Evolutionary conservation across 2,329 filamentous ascomycete genomes (phyloP).

Genomic region (Monosporascus cannonballus): DNA sequence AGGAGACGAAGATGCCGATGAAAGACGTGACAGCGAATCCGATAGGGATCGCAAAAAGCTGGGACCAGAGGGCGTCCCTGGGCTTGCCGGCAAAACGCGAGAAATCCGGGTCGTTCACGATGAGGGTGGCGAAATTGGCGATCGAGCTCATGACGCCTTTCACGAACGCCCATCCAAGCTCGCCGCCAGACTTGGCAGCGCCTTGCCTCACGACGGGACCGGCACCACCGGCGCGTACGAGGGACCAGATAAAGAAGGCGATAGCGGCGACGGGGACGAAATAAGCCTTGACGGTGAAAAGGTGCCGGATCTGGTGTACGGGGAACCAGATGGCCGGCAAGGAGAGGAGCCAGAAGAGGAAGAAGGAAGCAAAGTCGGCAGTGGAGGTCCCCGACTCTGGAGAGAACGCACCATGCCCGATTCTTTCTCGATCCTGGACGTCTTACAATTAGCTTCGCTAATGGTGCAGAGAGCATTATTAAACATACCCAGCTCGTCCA

Average conservation of each 20-base stretch:
- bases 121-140: slow-evolving; percentile 84
- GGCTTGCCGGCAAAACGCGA: slow-evolving; percentile 75
- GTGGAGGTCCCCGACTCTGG: slow-evolving; percentile 64
- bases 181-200: slow-evolving; percentile 56
- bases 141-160: slow-evolving; percentile 84
- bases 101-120: slow-evolving; percentile 79
- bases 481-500: slow-evolving; percentile 60
- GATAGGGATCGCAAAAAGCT: slow-evolving; percentile 66
- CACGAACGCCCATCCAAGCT: slow-evolving; percentile 75
- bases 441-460: slow-evolving; percentile 6
- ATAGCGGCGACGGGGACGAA: slow-evolving; percentile 79
- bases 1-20: slow-evolving; percentile 74
- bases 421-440: slow-evolving; percentile 39
- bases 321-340: slow-evolving; percentile 85
- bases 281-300: slow-evolving; percentile 86
- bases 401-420: slow-evolving; percentile 60
- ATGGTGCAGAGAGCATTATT: neutral
- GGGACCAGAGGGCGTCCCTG: slow-evolving; percentile 71
- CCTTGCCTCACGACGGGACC: slow-evolving; percentile 75
- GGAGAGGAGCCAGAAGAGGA: slow-evolving; percentile 78
- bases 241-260: slow-evolving; percentile 81
- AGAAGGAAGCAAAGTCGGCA: slow-evolving; percentile 71
- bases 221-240: slow-evolving; percentile 73
- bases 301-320: slow-evolving; percentile 79
- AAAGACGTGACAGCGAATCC: slow-evolving; percentile 77